Evolutionary conservation across 2,329 filamentous ascomycete genomes (phyloP).

Genomic region (Alternaria solani): DNA sequence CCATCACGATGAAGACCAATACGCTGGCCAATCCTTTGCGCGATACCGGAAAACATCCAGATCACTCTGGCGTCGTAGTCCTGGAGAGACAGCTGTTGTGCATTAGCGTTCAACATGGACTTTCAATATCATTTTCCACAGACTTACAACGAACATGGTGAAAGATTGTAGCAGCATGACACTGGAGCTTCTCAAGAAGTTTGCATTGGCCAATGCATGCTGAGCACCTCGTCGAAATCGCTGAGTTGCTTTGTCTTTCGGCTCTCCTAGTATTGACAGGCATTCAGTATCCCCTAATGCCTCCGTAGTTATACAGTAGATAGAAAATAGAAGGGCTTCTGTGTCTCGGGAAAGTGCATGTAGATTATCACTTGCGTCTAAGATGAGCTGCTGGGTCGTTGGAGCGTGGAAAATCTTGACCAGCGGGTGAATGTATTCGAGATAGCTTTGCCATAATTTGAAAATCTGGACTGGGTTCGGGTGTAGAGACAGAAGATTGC

Average conservation of each 20-base stretch:
- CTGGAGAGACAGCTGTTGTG: conserved; percentile 53
- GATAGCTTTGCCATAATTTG: conserved; percentile 76
- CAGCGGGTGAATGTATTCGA: conserved; percentile 55
- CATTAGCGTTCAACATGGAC: neutral
- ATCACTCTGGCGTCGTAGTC: conserved; percentile 62
- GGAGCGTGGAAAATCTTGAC: conserved; percentile 39
- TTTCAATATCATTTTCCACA: conserved; percentile 54
- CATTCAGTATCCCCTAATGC: conserved; percentile 67
- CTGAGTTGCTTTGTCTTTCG: conserved; percentile 60
- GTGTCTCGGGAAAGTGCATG: conserved; percentile 64
- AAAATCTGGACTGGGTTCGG: conserved; percentile 71
- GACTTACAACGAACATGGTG: conserved; percentile 61
- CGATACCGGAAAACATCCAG: conserved; percentile 70
- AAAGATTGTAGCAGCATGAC: conserved; percentile 72
- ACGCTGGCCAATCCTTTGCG: conserved; percentile 66
- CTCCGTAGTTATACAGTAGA: conserved; percentile 43
- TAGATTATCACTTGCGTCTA: conserved; percentile 66
- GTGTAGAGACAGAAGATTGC: conserved; percentile 58
- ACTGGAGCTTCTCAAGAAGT: conserved; percentile 72
- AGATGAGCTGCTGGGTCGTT: conserved; percentile 61
- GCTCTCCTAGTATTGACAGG: conserved; percentile 60
- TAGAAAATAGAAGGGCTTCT: conserved; percentile 59
- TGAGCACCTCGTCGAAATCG: conserved; percentile 67
- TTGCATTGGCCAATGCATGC: conserved; percentile 71
- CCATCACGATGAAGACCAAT: conserved; percentile 70